phyloP scores from a whole-genome alignment of 495 filamentous ascomycete species.

The Cercophora samala region DNA sequence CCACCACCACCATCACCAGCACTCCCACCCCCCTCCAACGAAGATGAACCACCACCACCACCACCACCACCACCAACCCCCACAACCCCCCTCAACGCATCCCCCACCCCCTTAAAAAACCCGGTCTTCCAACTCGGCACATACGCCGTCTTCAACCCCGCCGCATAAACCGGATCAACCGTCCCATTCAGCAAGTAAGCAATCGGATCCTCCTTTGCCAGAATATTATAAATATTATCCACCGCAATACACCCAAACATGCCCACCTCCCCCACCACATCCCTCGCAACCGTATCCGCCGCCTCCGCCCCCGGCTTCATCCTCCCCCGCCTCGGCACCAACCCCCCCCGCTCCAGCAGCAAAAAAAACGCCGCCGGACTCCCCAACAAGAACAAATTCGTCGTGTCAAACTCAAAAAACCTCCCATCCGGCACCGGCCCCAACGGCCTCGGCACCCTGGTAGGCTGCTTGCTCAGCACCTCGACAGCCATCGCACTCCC shows the following conservation, averaged over 20 bases:
- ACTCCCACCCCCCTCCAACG: conserved; percentile 37
- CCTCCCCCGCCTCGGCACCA: conserved; percentile 74
- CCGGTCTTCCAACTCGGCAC: conserved; percentile 69
- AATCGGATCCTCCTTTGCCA: conserved; percentile 66
- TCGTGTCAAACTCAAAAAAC: conserved; percentile 90
- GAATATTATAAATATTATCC: conserved; percentile 94
- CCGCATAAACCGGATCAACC: conserved; percentile 74
- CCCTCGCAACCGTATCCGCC: conserved; percentile 55
- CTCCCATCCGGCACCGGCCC: conserved; percentile 46
- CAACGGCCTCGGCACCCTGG: conserved; percentile 45
- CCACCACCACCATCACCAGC: neutral
- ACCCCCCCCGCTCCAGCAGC: conserved; percentile 73
- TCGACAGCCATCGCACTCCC: conserved; percentile 93
- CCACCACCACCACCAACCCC: conserved; percentile 1
- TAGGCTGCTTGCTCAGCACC: conserved; percentile 86
- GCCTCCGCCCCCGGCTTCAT: conserved; percentile 68
- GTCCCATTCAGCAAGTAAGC: conserved; percentile 89
- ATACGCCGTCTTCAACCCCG: conserved; percentile 68
- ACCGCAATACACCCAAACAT: conserved; percentile 87
- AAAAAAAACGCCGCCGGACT: conserved; percentile 93
- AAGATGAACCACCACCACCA: neutral
- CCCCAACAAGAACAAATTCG: conserved; percentile 84
- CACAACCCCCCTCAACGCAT: conserved; percentile 45
- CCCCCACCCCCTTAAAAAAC: conserved; percentile 63
- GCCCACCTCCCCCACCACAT: conserved; percentile 71